These are phyloP conservation scores for Calocybe indica DNA, from an alignment of 768 basidiomycete species.

Conservation along the genomic window DNA sequence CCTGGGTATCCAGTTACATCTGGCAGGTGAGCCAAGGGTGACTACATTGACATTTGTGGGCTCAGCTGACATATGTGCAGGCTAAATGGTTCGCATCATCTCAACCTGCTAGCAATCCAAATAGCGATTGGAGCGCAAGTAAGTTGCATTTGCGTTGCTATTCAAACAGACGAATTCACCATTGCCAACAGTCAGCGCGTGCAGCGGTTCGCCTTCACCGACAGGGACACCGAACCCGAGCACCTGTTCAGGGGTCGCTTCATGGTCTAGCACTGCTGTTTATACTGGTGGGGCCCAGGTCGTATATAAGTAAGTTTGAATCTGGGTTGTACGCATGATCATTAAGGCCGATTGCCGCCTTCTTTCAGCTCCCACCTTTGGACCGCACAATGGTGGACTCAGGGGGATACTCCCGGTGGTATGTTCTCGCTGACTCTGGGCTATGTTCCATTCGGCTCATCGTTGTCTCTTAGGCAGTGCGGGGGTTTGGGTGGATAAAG, in stretches of 20 bases:
- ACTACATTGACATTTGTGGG: slow-evolving; percentile 1
- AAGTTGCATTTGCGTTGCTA: slow-evolving; percentile 14
- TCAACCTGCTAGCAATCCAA: slow-evolving; percentile 40
- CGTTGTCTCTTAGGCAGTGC: slow-evolving; percentile 29
- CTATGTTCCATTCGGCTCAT: no score
- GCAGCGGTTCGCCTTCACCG: slow-evolving; percentile 26
- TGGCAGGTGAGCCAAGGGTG: slow-evolving; percentile 42
- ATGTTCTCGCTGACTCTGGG: no score
- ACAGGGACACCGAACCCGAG: slow-evolving; percentile 22
- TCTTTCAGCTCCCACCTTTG: slow-evolving; percentile 28
- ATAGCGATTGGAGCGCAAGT: slow-evolving; percentile 65
- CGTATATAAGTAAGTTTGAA: slow-evolving; percentile 38
- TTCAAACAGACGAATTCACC: no score
- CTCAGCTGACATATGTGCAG: slow-evolving; percentile 19
- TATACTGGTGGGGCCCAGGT: slow-evolving; percentile 51
- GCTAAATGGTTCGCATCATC: slow-evolving; percentile 55
- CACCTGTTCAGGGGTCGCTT: slow-evolving; percentile 40
- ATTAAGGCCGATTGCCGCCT: slow-evolving; percentile 2
- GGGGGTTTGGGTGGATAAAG: slow-evolving; percentile 54
- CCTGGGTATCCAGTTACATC: slow-evolving; percentile 38
- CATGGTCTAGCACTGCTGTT: slow-evolving; percentile 41
- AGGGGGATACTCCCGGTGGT: slow-evolving; percentile 48
- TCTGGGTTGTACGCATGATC: slow-evolving; percentile 4
- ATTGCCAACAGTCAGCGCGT: slow-evolving; percentile 43
- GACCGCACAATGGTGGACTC: slow-evolving; percentile 59